phyloP scores from a whole-genome alignment of 495 filamentous ascomycete genomes.

The Penicillium arizonense region DNA sequence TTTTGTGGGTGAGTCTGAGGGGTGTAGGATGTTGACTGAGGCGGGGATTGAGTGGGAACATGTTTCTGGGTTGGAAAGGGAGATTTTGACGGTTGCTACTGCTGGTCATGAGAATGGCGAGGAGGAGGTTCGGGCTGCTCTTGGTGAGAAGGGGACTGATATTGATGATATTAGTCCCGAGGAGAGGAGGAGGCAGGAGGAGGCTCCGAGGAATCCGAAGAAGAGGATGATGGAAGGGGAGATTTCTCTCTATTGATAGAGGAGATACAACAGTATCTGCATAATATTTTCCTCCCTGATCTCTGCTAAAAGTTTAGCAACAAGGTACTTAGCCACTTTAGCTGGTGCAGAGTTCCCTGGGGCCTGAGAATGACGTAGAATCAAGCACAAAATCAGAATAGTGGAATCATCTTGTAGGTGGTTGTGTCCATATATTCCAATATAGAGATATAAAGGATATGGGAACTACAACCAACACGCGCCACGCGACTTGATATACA shows the following conservation, averaged over 20 bases:
- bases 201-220: slow-evolving; percentile 43
- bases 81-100: slow-evolving; percentile 77
- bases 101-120: slow-evolving; percentile 66
- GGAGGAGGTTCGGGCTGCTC: slow-evolving; percentile 32
- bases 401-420: no score
- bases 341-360: no score
- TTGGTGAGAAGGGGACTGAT: slow-evolving; percentile 30
- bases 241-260: slow-evolving; percentile 16
- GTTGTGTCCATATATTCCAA: no score
- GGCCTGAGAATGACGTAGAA: background rate
- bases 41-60: slow-evolving; percentile 71
- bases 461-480: background rate
- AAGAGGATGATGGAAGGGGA: slow-evolving; percentile 49
- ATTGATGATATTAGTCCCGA: slow-evolving; percentile 37
- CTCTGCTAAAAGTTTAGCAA: no score
- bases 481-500: background rate
- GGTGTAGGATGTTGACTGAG: slow-evolving; percentile 65
- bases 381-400: background rate
- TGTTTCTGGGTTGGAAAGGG: slow-evolving; percentile 72
- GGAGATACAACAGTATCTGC: background rate
- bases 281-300: background rate
- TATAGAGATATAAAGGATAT: no score
- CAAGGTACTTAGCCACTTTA: no score
- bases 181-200: slow-evolving; percentile 31
- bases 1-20: slow-evolving; percentile 80